Percentiles rank a stretch among this genome's conserved stretches.
phyloP scores from a whole-genome alignment of 1,139 yeast genomes.

The Lodderomyces margitis region DNA sequence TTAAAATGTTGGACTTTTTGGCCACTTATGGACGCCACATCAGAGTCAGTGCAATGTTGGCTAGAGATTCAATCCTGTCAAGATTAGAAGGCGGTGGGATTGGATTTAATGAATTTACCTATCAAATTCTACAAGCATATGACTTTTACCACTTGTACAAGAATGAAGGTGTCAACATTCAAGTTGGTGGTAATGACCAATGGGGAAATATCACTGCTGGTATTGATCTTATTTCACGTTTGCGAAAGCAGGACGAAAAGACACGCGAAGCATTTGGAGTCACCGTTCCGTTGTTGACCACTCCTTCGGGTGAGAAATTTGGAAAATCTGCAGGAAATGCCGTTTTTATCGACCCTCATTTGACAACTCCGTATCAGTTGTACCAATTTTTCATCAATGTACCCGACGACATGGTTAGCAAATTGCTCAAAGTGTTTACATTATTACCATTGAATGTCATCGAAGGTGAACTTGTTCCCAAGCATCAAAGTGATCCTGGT shows the following conservation, averaged over 20 bases:
- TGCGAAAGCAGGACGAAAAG: constrained; percentile 29
- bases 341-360: constrained; percentile 69
- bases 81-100: constrained; percentile 74
- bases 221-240: constrained; percentile 74
- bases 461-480: constrained; percentile 42
- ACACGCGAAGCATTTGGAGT: constrained; percentile 56
- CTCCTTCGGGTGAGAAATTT: constrained; percentile 88
- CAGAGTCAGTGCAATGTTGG: constrained; percentile 82
- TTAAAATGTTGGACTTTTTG: constrained; percentile 74
- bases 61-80: constrained; percentile 81
- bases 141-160: constrained; percentile 85
- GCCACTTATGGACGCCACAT: constrained; percentile 76
- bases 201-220: constrained; percentile 99
- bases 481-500: constrained; percentile 60
- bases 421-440: constrained; percentile 73
- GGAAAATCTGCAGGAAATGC: constrained; percentile 99
- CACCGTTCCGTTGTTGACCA: constrained; percentile 87
- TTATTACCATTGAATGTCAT: constrained; percentile 66
- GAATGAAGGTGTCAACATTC: constrained; percentile 59
- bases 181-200: constrained; percentile 96
- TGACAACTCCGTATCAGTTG: constrained; percentile 78
- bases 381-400: constrained; percentile 84
- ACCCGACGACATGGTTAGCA: constrained; percentile 73
- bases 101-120: constrained; percentile 91
- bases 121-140: constrained; percentile 89